Conservation (phyloP, 257 asterid species). For the Solanum sejunctum region DNA sequence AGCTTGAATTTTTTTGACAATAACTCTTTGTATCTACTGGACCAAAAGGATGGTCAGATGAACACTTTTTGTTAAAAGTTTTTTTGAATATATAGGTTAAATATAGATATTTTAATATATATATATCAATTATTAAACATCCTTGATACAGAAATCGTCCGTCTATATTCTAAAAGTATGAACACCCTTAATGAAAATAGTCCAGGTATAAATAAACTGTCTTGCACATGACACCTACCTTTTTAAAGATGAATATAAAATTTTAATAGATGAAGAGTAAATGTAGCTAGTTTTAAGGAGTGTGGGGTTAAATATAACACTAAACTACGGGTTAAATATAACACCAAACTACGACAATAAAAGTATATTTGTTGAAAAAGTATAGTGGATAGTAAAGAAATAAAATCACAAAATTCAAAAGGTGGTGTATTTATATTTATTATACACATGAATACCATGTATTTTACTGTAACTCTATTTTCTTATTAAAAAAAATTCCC, state of each 20-base stretch:
- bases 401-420: not conserved
- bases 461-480: too few relatives aligned
- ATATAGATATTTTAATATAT: too few relatives aligned
- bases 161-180: too few relatives aligned
- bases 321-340: too few relatives aligned
- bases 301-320: fast-evolving
- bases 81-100: too few relatives aligned
- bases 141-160: too few relatives aligned
- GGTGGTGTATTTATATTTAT: not conserved
- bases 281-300: not conserved
- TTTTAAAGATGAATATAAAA: not conserved
- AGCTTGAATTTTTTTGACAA: not conserved
- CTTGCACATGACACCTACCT: not conserved
- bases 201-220: not conserved
- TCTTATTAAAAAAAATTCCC: not conserved
- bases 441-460: too few relatives aligned
- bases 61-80: fast-evolving
- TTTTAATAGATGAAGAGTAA: not conserved
- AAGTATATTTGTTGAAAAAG: not conserved
- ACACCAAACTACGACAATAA: too few relatives aligned
- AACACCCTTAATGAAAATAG: not conserved
- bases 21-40: not conserved
- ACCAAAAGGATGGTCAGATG: too few relatives aligned
- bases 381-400: not conserved
- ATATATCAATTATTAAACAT: too few relatives aligned